These are phyloP conservation scores for Phycomyces nitens DNA, from an alignment of 192 early-diverging fungal species.

Conservation along the genomic window DNA sequence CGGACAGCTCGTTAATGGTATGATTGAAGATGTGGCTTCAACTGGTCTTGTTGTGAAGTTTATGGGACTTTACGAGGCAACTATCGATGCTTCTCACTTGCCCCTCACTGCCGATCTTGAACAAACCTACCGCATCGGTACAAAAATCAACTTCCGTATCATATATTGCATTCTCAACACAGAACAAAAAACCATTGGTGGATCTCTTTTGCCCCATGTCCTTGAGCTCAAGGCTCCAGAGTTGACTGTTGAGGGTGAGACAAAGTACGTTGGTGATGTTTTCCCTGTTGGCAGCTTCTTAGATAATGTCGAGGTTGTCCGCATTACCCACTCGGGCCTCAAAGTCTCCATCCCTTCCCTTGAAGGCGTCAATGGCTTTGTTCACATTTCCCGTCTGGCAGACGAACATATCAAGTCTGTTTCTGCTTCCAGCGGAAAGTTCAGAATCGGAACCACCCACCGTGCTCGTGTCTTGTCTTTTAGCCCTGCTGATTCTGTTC, in stretches of 20 bases:
- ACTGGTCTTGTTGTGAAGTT: conserved; percentile 69
- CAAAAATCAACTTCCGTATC: conserved; percentile 65
- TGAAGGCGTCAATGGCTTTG: conserved; percentile 48
- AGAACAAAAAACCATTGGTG: conserved; percentile 57
- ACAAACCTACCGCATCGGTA: conserved; percentile 54
- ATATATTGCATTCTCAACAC: conserved; percentile 69
- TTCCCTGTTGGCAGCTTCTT: conserved; percentile 72
- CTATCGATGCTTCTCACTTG: conserved; percentile 59
- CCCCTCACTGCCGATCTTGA: conserved; percentile 48
- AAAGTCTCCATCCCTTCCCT: conserved; percentile 51
- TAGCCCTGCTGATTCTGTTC: conserved; percentile 69
- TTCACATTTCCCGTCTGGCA: conserved; percentile 67
- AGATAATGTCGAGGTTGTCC: conserved; percentile 58
- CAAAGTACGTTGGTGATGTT: conserved; percentile 31
- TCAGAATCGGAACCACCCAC: conserved; percentile 66
- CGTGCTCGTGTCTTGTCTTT: conserved; percentile 76
- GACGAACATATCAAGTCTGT: conserved; percentile 61
- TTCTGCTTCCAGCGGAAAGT: conserved; percentile 50
- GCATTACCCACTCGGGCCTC: conserved; percentile 59
- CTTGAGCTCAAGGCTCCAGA: conserved; percentile 37
- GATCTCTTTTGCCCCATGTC: conserved; percentile 56
- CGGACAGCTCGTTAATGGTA: conserved; percentile 67
- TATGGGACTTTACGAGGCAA: conserved; percentile 82
- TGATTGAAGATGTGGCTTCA: conserved; percentile 59
- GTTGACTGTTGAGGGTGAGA: conserved; percentile 1